These are phyloP conservation scores for Emergomyces pasteurianus DNA, from an alignment of 2,329 filamentous ascomycete species.

Conservation along the genomic window DNA sequence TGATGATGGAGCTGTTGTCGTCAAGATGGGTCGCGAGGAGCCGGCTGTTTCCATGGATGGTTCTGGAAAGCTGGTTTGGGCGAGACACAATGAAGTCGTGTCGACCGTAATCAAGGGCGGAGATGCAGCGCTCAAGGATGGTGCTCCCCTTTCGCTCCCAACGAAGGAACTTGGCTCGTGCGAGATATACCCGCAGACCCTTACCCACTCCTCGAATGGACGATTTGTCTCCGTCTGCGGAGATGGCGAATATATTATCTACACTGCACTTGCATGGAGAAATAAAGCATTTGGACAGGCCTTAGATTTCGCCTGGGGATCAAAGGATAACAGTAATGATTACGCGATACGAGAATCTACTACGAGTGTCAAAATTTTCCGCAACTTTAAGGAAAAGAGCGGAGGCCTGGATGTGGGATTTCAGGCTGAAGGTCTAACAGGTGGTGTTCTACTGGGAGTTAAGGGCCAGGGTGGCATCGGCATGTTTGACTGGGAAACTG, in stretches of 20 bases:
- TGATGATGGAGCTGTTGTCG: slow-evolving; percentile 92
- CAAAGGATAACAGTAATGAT: slow-evolving; percentile 96
- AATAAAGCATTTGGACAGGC: slow-evolving; percentile 97
- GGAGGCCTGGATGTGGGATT: slow-evolving; percentile 89
- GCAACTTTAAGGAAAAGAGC: slow-evolving; percentile 88
- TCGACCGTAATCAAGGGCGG: slow-evolving; percentile 91
- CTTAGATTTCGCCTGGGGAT: slow-evolving; percentile 92
- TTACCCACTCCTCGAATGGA: slow-evolving; percentile 92
- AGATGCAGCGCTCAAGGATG: slow-evolving; percentile 76
- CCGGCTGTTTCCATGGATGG: slow-evolving; percentile 95
- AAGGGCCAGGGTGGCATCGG: slow-evolving; percentile 91
- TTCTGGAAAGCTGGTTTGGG: slow-evolving; percentile 93
- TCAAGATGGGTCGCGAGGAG: slow-evolving; percentile 95
- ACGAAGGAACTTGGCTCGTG: slow-evolving; percentile 93
- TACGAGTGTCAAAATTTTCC: slow-evolving; percentile 92
- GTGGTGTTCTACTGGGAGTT: slow-evolving; percentile 82
- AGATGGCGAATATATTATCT: slow-evolving; percentile 98
- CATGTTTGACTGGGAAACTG: slow-evolving; percentile 92
- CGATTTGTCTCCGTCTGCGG: slow-evolving; percentile 83
- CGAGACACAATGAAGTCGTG: slow-evolving; percentile 86
- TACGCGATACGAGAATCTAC: slow-evolving; percentile 92
- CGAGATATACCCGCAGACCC: slow-evolving; percentile 90
- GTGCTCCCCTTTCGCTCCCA: slow-evolving; percentile 69
- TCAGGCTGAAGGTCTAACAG: slow-evolving; percentile 81
- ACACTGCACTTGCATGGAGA: slow-evolving; percentile 89